Evolutionary conservation across 2,329 filamentous ascomycete species (phyloP).

Genomic region (Sporothrix brunneoviolacea): DNA sequence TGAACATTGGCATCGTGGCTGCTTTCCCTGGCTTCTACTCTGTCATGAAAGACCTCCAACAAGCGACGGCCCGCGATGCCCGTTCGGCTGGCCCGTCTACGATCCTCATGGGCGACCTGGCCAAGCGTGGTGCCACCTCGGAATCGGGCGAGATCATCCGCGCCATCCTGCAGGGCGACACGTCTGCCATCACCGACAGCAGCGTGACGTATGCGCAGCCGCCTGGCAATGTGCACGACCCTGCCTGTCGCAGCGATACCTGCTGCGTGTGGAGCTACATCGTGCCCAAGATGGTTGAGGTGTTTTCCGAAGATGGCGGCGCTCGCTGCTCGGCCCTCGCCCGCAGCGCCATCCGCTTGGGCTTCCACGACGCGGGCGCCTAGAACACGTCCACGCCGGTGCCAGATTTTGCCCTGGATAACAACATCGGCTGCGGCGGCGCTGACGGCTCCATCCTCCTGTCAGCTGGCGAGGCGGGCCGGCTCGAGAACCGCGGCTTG

Average conservation of each 20-base stretch:
- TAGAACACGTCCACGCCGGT: constrained; percentile 27
- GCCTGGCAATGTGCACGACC: constrained; percentile 17
- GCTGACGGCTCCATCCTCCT: constrained; percentile 41
- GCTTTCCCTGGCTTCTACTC: constrained; percentile 2
- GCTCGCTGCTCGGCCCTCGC: constrained; percentile 24
- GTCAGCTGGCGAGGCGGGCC: constrained; percentile 30
- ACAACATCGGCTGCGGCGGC: constrained; percentile 23
- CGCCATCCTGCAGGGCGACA: constrained; percentile 25
- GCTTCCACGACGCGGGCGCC: constrained; percentile 41
- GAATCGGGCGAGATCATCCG: constrained; percentile 32
- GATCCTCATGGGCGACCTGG: constrained; percentile 33
- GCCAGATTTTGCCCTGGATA: neutral
- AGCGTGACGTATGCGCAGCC: constrained; percentile 21
- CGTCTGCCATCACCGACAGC: constrained; percentile 17
- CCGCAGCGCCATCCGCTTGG: constrained; percentile 38
- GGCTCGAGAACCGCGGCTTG: constrained; percentile 41
- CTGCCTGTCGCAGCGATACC: constrained; percentile 21
- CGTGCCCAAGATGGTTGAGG: constrained; percentile 27
- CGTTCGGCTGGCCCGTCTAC: constrained; percentile 2
- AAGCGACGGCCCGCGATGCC: neutral
- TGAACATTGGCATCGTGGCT: neutral
- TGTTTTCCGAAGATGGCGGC: constrained; percentile 25
- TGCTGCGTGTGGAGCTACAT: constrained; percentile 37
- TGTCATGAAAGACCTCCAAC: neutral
- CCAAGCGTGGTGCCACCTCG: constrained; percentile 26